Evolutionary conservation across 2,329 filamentous ascomycete species (phyloP).

Genomic region (Colletotrichum viniferum): DNA sequence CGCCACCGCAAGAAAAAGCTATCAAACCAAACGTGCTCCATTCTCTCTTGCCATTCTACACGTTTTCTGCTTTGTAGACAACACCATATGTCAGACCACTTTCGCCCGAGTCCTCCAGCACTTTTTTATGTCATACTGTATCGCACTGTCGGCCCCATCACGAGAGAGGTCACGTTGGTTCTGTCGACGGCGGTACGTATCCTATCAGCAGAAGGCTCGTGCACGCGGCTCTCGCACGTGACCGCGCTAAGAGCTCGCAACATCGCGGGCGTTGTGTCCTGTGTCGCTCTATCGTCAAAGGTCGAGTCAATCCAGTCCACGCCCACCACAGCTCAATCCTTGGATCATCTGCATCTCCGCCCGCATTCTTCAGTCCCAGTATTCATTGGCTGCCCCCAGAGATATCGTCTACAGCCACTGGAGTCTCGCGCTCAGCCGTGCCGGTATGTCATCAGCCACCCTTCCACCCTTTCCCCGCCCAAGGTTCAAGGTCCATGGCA

Average conservation of each 20-base stretch:
- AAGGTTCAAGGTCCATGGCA: background rate
- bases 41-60: background rate
- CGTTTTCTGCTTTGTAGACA: background rate
- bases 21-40: background rate
- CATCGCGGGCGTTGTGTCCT: constrained; percentile 19
- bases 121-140: background rate
- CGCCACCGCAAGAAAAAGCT: background rate
- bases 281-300: constrained; percentile 15
- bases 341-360: constrained; percentile 34
- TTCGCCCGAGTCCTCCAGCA: background rate
- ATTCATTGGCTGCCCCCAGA: constrained; percentile 41
- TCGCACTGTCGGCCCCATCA: background rate
- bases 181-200: background rate
- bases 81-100: background rate
- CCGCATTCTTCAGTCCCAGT: constrained; percentile 42
- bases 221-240: constrained; percentile 12
- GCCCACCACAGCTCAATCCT: constrained; percentile 19
- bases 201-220: background rate
- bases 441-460: constrained; percentile 31
- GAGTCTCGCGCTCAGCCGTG: constrained; percentile 36
- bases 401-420: constrained; percentile 27
- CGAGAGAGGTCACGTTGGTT: constrained; percentile 2
- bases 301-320: constrained; percentile 14
- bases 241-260: constrained; percentile 22
- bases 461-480: constrained; percentile 20